A percentile compares a stretch with the other conserved stretches of the same genome.
Evolutionary conservation across 2,329 filamentous ascomycete species (phyloP).

Genomic region (Phialophora verrucosa): DNA sequence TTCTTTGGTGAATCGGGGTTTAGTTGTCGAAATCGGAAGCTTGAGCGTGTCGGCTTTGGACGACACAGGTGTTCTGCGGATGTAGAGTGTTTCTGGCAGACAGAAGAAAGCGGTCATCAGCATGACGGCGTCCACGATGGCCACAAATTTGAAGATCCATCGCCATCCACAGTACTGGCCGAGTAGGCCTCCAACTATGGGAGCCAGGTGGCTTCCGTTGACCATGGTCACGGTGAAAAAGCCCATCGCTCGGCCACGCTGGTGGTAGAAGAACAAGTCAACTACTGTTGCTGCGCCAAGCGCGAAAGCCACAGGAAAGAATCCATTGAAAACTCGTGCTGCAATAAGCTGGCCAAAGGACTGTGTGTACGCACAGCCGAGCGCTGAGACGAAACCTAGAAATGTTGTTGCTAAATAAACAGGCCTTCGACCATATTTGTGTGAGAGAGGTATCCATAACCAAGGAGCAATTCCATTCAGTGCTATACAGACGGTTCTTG

Average conservation of each 20-base stretch:
- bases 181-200: conserved; percentile 39
- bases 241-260: conserved; percentile 43
- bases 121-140: conserved; percentile 41
- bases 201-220: conserved; percentile 42
- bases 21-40: conserved; percentile 5
- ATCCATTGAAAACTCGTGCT: conserved; percentile 42
- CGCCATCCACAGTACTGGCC: conserved; percentile 37
- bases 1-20: conserved; percentile 19
- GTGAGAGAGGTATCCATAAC: conserved; percentile 43
- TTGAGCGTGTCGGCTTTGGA: conserved; percentile 11
- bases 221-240: conserved; percentile 42
- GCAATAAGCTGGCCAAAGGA: conserved; percentile 31
- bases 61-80: conserved; percentile 21
- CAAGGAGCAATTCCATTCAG: conserved; percentile 39
- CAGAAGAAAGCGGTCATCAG: conserved; percentile 40
- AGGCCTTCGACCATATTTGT: conserved; percentile 46
- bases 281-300: conserved; percentile 43
- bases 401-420: conserved; percentile 44
- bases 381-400: conserved; percentile 42
- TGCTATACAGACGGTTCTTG: conserved; percentile 42
- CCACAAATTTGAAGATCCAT: conserved; percentile 41
- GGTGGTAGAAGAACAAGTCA: conserved; percentile 45
- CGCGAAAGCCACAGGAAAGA: conserved; percentile 43
- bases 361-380: conserved; percentile 39
- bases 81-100: conserved; percentile 44